Conservation (phyloP, 1,139 yeast genomes). For the Suhomyces taliae region DNA sequence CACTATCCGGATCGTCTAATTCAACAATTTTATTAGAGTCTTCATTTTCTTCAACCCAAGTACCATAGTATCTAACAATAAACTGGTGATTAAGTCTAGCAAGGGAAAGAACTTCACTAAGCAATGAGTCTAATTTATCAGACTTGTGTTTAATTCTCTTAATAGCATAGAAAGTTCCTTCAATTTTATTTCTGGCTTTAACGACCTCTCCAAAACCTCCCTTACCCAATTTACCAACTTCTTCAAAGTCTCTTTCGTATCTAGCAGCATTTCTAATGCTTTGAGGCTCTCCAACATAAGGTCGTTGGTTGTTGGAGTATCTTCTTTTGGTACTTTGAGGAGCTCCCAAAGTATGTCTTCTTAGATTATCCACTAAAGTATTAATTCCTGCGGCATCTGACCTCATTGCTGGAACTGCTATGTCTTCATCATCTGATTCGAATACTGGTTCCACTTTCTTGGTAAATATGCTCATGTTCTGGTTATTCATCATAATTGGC, state of each 20-base stretch:
- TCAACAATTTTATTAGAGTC: constrained; percentile 19
- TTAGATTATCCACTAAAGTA: constrained; percentile 2
- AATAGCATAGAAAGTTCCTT: constrained; percentile 92
- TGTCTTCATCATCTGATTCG: background rate
- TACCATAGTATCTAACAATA: constrained; percentile 93
- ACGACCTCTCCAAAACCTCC: constrained; percentile 99
- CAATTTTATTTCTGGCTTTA: constrained; percentile 87
- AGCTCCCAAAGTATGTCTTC: constrained; percentile 3
- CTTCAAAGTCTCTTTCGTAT: constrained; percentile 78
- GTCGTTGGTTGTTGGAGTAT: constrained; percentile 16
- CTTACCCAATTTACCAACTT: constrained; percentile 84
- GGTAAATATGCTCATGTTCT: constrained; percentile 3
- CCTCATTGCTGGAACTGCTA: background rate
- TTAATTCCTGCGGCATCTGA: background rate
- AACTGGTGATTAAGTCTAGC: constrained; percentile 93
- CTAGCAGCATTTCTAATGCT: constrained; percentile 27
- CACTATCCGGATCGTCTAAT: constrained; percentile 20
- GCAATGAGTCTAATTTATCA: constrained; percentile 72
- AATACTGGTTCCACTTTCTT: constrained; percentile 1
- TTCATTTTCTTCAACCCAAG: constrained; percentile 85
- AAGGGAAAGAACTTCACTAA: constrained; percentile 87
- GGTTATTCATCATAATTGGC: constrained; percentile 28
- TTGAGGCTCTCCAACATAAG: constrained; percentile 6
- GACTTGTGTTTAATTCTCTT: constrained; percentile 86
- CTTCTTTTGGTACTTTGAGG: constrained; percentile 13